These are phyloP conservation scores for Diaporthe ilicicola DNA, from an alignment of 2,329 filamentous ascomycete species.

Conservation along the genomic window DNA sequence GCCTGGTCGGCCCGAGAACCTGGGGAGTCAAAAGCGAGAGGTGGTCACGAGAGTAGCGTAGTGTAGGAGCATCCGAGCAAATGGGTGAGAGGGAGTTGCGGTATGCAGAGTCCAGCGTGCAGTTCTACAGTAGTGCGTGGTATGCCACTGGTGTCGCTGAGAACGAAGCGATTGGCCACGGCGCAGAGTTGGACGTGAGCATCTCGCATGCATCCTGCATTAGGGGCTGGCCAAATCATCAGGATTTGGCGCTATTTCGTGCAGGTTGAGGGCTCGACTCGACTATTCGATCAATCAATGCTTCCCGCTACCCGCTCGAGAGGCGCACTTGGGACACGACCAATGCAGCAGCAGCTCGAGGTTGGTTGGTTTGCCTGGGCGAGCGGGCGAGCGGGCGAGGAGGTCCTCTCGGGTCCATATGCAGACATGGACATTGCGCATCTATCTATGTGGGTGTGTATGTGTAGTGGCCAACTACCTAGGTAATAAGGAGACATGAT, in stretches of 20 bases:
- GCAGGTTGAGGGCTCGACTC: conserved; percentile 17
- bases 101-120: neutral
- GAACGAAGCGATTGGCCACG: conserved; percentile 19
- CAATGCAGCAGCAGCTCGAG: neutral
- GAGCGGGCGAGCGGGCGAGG: neutral
- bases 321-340: conserved; percentile 15
- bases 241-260: conserved; percentile 23
- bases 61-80: neutral
- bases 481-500: no score
- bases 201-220: conserved; percentile 23
- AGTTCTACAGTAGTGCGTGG: neutral
- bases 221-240: conserved; percentile 25
- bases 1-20: conserved; percentile 3
- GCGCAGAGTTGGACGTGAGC: conserved; percentile 11
- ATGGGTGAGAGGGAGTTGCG: neutral
- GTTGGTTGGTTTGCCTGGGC: neutral
- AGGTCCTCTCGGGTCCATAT: neutral
- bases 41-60: conserved; percentile 1
- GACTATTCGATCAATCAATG: conserved; percentile 24
- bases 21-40: neutral
- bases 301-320: conserved; percentile 18
- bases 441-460: no score
- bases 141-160: neutral
- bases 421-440: no score
- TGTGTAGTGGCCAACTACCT: no score